Conservation (phyloP, 208 protist species). For the Trypanosoma scelopori region DNA sequence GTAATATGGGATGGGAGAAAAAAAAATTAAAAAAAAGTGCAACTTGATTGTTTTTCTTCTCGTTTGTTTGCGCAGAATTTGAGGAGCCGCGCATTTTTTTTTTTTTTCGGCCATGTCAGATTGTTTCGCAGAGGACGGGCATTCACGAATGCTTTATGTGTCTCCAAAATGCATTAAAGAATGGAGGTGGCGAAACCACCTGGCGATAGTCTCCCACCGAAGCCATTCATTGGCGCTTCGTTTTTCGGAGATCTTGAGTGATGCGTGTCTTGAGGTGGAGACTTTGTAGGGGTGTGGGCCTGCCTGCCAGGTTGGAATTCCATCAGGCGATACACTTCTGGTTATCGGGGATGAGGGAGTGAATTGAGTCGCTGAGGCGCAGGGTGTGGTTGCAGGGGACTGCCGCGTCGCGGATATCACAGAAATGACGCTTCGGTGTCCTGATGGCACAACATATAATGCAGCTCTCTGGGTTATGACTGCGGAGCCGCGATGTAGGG, state of each 20-base stretch:
- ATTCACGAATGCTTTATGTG: slow-evolving; percentile 3
- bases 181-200: slow-evolving; percentile 15
- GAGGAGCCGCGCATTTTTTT: too few relatives aligned
- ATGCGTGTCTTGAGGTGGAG: slow-evolving; percentile 36
- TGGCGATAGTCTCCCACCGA: slow-evolving; percentile 4
- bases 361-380: slow-evolving; percentile 31
- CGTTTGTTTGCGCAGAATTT: too few relatives aligned
- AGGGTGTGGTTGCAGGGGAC: slow-evolving; percentile 29
- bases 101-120: too few relatives aligned
- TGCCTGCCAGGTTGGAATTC: slow-evolving; percentile 52
- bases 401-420: slow-evolving; percentile 38
- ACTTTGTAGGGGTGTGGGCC: slow-evolving; percentile 43
- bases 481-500: slow-evolving; percentile 33
- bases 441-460: slow-evolving; percentile 26
- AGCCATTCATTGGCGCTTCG: slow-evolving; percentile 58
- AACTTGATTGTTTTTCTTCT: too few relatives aligned
- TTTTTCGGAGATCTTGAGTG: slow-evolving; percentile 33
- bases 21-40: too few relatives aligned
- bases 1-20: too few relatives aligned
- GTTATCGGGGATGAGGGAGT: slow-evolving; percentile 35
- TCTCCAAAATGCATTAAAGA: slow-evolving; percentile 28
- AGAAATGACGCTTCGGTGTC: slow-evolving; percentile 31
- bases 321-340: slow-evolving; percentile 45
- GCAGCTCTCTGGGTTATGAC: slow-evolving; percentile 59
- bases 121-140: too few relatives aligned